Base-by-base conservation (phyloP, 495 filamentous ascomycete species). In the Podospora didyma region DNA sequence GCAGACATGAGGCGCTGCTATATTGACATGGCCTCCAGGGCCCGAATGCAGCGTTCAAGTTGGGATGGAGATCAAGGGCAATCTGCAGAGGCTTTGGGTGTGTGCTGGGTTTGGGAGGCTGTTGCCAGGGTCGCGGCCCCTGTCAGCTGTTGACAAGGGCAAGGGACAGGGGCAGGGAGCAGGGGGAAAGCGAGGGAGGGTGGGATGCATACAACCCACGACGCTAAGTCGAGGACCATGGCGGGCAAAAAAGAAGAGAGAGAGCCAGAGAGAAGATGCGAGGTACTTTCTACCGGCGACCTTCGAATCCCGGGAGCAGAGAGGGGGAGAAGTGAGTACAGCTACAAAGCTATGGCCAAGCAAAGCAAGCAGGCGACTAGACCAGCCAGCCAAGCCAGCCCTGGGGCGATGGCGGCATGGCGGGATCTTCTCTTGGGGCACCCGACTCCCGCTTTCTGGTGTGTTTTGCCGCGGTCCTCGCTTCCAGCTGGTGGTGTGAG, bases 1-100 rank as follows among this genome's bases (percentile, higher is more conserved):
- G 69, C 66, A 67, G 51, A 56, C 49, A 21, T 55, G 67, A 68
- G 71, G 74, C 73, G 71, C 73, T 77, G 74, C 73, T 76, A 75
- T 75, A 74, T 75, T 73, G 67, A 76, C 70, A 72, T 57, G 63
- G 55, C 46, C 46, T 56, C 58, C 59, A 58, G 55, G 45, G 54
- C 55, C 59, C 52, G 51, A 16, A 42, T 52, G 41, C 20, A 47
- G 46, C 19, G 42, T 51, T 51, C 45, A 60, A 61, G 56, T 62
- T 63, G 65, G 61, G 67, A 66, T 61, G 62, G 56, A 66, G 57
- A 56, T 61, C 58, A 48, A 51, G 37, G 31, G 53, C 4, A 48
- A 44, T 31, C 49, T 62, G 57, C 60, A 65, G 59, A 51, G 59
- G 63, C 66, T 64, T 64, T 54, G 61, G 51, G 53, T 23, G 31